phyloP scores from a whole-genome alignment of 768 basidiomycete genomes.

The Lanmaoa pseudosensibilis region DNA sequence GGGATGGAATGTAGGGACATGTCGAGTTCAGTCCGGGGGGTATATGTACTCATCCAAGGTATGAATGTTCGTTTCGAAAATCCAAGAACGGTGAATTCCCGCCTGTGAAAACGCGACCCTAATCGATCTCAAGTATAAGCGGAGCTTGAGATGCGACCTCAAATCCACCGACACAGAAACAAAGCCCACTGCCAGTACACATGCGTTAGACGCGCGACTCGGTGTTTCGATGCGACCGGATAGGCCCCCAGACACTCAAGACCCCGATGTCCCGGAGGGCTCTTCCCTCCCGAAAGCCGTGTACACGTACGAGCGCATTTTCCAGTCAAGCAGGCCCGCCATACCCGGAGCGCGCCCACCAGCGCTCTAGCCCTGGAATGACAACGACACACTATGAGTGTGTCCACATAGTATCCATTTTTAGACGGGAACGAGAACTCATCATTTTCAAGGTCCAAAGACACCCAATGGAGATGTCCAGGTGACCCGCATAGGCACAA shows the following conservation, averaged over 20 bases:
- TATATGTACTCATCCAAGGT: constrained; percentile 15
- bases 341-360: neutral
- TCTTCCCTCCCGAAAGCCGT: neutral
- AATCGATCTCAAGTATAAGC: constrained; percentile 9
- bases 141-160: constrained; percentile 13
- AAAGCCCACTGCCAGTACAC: neutral
- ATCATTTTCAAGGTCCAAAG: neutral
- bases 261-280: neutral
- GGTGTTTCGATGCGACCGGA: neutral
- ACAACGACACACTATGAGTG: no score
- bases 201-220: neutral
- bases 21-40: neutral
- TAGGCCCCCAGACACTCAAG: constrained; percentile 10
- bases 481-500: neutral
- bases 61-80: constrained; percentile 13
- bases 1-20: constrained; percentile 4
- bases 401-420: neutral
- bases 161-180: neutral
- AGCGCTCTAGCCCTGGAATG: neutral
- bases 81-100: neutral
- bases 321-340: neutral
- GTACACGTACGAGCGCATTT: neutral
- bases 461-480: neutral
- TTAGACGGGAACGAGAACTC: neutral
- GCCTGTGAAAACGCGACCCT: constrained; percentile 17